Evolutionary conservation across 306 rosid species (phyloP), one percentile per base, ranked within the genome.

Genomic region (Abrus pulchellus): DNA sequence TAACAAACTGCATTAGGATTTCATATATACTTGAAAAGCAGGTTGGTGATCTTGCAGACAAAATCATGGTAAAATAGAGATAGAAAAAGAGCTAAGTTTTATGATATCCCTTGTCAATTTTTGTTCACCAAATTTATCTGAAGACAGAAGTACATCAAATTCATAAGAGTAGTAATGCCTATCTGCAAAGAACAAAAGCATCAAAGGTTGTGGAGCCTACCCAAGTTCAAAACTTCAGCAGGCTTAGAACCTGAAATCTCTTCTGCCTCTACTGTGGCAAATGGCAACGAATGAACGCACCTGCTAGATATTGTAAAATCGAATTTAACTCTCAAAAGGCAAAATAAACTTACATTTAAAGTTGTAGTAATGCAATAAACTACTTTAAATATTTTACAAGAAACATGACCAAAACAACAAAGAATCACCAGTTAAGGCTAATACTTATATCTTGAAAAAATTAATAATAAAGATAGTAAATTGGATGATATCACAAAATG

Each of bases 141-240:
- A 0, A 20, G 20, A 20, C 20, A 20, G 20, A 36, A 57, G 41
- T 53, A 40, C 14, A 29, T 54, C 32, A 60, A 47, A 10, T 48
- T 75, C 41, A 32, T 30, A 66, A 50, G 5, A 29, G 32, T 34
- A 73, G 40, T 30, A 78, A 70, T 27, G 14, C 45, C 32, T 2
- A 49, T n/a, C 6, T 64, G 13, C 1, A 52, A 73, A 73, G 61
- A 48, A 78, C 48, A 45, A 6, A 74, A 47, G 36, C 56, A 66
- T 68, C 54, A 32, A 59, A 54, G 60, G 32, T 41, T 32, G n/a
- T 14, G 3, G 48, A 33, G 74, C 93, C 64, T 86, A 93, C 99
- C 97, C 83, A 95, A 83, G 87, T 91, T 95, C 57, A 84, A 90
- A 75, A 91, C 98, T 87, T 95, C 98, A 72, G 96, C 98, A 6